Evolutionary conservation across 169 alveolate species (phyloP), one percentile per base, ranked within the genome.

Genomic region (Plasmodium vivax): DNA sequence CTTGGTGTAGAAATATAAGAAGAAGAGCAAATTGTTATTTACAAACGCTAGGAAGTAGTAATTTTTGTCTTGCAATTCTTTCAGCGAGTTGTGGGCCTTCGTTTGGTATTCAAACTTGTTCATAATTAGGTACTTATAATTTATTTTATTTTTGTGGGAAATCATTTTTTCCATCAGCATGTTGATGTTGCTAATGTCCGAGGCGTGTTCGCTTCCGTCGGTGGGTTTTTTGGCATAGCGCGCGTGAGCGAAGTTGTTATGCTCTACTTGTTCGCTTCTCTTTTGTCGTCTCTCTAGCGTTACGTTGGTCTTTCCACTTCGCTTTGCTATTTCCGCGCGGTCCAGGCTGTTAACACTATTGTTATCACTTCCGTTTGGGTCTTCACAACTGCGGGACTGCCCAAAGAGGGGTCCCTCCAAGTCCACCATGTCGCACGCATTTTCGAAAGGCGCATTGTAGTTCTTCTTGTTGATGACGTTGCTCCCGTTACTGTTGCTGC

Each of bases 1-100:
- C 51, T 80, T 90, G 47, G 94, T 58, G 51, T 90, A 90, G 43
- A 90, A 90, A 80, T 90, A 90, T 68, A 90, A 68, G 75, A 90
- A 90, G 51, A 90, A 90, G 12, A 90, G 27, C 75, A 90, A 90
- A 34, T 90, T 80, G 38, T 34, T 80, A 90, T 51, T 90, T 80
- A 90, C 34, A 74, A 90, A 90, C 54, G 84, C 83, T 58, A 90
- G 27, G 41, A 90, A 90, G 51, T 90, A 90, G 23, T 80, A 90
- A 90, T 80, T 80, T 32, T 62, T 90, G 73, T 90, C 94, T 41
- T 58, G 32, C n/a, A 90, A 45, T 90, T 90, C 94, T 80, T 68
- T 90, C 23, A 90, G 23, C 7, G 75, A 58, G 23, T 16, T 62
- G 34, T 58, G 45, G 4, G 14, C 34, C 3, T 38, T 54, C 1